phyloP scores from a whole-genome alignment of 208 protist genomes.

The Naegleria gruberi region DNA sequence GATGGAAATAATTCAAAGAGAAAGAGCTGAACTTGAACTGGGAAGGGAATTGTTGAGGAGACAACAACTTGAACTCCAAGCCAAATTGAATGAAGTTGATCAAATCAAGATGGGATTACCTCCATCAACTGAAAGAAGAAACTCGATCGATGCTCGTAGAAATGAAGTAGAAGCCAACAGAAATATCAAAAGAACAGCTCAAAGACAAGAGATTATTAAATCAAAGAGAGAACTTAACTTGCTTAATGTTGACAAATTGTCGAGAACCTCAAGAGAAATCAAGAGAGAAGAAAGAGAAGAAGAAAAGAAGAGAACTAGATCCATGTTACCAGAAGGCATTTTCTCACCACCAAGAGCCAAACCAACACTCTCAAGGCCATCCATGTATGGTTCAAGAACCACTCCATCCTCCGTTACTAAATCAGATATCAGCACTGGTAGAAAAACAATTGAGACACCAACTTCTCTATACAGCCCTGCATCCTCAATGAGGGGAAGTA shows the following conservation, averaged over 20 bases:
- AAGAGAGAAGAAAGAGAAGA: background rate
- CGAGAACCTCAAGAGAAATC: background rate
- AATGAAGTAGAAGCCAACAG: background rate
- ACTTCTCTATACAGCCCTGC: background rate
- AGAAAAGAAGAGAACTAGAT: background rate
- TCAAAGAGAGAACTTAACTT: background rate
- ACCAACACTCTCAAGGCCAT: background rate
- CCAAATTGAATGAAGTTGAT: background rate
- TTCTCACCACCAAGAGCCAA: background rate
- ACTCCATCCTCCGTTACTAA: background rate
- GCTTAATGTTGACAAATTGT: background rate
- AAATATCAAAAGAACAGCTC: background rate
- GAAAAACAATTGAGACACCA: background rate
- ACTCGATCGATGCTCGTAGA: background rate
- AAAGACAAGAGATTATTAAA: background rate
- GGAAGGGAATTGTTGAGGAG: background rate
- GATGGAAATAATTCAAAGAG: background rate
- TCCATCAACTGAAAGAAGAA: background rate
- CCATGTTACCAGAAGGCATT: background rate
- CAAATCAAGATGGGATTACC: background rate
- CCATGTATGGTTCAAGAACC: background rate
- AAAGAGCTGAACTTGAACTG: background rate
- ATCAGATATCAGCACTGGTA: background rate
- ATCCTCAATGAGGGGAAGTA: too few relatives aligned
- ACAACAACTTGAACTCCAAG: background rate